These are phyloP conservation scores for Lentinula sp. DNA, from an alignment of 768 basidiomycete species.

Conservation along the genomic window DNA sequence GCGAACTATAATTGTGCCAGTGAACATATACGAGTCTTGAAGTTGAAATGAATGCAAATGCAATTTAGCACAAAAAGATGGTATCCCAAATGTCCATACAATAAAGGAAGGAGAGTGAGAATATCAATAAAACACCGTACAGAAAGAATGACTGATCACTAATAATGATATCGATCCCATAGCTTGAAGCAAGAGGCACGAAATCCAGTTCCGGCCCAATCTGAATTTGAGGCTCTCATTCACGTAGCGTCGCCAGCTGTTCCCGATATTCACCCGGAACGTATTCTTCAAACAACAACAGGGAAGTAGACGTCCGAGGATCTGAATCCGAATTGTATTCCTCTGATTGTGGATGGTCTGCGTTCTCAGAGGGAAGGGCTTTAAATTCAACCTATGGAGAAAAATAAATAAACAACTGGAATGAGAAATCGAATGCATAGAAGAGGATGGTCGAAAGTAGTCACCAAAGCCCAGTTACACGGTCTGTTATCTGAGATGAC, in stretches of 20 bases:
- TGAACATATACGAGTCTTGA: not conserved
- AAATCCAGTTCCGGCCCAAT: no score
- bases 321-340: constrained; percentile 30
- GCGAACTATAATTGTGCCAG: not conserved
- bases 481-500: constrained; percentile 50
- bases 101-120: not conserved
- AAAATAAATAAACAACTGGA: no score
- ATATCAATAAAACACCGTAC: not conserved
- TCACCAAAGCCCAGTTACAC: constrained; percentile 89
- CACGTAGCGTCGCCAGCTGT: constrained; percentile 42
- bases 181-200: no score
- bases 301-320: constrained; percentile 64
- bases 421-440: not conserved
- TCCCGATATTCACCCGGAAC: constrained; percentile 85
- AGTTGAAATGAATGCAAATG: not conserved
- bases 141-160: not conserved
- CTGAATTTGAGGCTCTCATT: not conserved
- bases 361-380: constrained; percentile 36
- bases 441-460: constrained; percentile 15
- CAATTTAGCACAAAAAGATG: not conserved
- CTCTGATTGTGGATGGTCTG: not conserved
- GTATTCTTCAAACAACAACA: constrained; percentile 90
- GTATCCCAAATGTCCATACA: not conserved
- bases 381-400: constrained; percentile 76
- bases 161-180: not conserved